Conservation (phyloP, 2,329 filamentous ascomycete species). For the Akanthomyces muscarius region DNA sequence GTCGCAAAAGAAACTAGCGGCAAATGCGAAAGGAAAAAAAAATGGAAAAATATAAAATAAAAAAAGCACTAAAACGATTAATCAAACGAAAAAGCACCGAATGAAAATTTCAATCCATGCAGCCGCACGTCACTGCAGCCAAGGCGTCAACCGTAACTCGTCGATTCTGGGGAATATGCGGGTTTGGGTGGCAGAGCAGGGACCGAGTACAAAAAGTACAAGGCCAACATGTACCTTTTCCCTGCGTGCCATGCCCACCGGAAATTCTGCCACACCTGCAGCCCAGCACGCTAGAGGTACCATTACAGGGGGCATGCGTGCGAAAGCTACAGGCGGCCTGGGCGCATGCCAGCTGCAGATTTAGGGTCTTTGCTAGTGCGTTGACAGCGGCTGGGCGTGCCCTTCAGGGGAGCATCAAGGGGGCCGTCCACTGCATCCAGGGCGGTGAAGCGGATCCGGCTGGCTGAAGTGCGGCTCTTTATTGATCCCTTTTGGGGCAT, state of each 20-base stretch:
- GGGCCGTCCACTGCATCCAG: not conserved
- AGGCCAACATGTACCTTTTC: conserved; percentile 10
- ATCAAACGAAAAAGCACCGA: conserved; percentile 6
- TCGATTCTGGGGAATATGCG: conserved; percentile 18
- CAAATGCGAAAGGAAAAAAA: not conserved
- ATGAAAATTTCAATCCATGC: conserved; percentile 17
- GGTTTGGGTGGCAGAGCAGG: not conserved
- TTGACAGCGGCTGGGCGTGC: conserved; percentile 1
- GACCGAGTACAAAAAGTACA: conserved; percentile 14
- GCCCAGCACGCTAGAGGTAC: not conserved
- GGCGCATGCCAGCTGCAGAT: not conserved
- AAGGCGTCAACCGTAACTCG: conserved; percentile 7
- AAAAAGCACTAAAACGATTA: not conserved
- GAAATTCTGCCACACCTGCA: conserved; percentile 12
- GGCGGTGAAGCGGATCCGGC: conserved; percentile 16
- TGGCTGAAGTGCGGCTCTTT: conserved; percentile 16
- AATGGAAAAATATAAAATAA: not conserved
- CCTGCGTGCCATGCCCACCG: too few relatives aligned
- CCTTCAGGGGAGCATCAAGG: not conserved
- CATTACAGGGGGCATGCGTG: too few relatives aligned
- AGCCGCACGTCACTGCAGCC: conserved; percentile 14
- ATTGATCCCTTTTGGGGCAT: conserved; percentile 17
- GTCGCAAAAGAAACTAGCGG: not conserved
- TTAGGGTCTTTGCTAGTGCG: not conserved
- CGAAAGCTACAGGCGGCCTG: not conserved